phyloP scores from a whole-genome alignment of 176 grass and related monocot genomes.

The Triticum urartu region DNA sequence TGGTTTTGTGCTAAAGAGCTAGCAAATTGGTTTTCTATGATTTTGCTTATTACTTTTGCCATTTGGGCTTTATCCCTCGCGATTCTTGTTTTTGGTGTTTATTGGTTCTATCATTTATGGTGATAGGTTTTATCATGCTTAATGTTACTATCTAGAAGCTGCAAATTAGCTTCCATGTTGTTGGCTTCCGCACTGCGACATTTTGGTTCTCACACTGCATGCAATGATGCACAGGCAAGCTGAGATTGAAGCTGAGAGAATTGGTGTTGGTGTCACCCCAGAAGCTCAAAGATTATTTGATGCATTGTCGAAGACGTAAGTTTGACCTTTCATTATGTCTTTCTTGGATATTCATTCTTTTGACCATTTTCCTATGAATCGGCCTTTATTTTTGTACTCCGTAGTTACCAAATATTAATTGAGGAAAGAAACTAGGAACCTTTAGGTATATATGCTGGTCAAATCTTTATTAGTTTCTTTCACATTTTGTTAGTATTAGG shows the following conservation, averaged over 20 bases:
- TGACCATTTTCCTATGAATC: not conserved
- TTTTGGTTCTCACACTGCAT: constrained; percentile 17
- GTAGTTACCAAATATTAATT: not conserved
- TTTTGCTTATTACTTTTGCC: not conserved
- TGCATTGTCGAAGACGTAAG: constrained; percentile 93
- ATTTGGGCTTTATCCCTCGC: not conserved
- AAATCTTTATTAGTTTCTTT: not conserved
- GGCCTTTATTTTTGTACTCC: not conserved
- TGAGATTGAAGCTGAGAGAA: constrained; percentile 83
- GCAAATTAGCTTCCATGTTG: constrained; percentile 6
- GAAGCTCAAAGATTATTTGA: constrained; percentile 96
- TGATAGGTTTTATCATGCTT: not conserved
- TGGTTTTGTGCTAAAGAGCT: constrained; percentile 7
- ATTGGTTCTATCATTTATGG: not conserved
- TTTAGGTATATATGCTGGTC: not conserved
- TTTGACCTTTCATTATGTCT: constrained; percentile 26
- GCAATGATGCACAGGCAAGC: constrained; percentile 63
- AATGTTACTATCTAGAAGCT: constrained; percentile 13
- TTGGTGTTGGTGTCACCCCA: constrained; percentile 87
- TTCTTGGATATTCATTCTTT: constrained; percentile 2
- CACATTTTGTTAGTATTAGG: not conserved
- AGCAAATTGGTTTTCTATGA: not conserved
- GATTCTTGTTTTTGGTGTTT: not conserved
- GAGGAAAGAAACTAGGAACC: not conserved
- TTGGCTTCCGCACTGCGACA: not conserved